These are phyloP conservation scores for Aureobasidium sp. DNA, from an alignment of 2,329 filamentous ascomycete species.

Conservation along the genomic window DNA sequence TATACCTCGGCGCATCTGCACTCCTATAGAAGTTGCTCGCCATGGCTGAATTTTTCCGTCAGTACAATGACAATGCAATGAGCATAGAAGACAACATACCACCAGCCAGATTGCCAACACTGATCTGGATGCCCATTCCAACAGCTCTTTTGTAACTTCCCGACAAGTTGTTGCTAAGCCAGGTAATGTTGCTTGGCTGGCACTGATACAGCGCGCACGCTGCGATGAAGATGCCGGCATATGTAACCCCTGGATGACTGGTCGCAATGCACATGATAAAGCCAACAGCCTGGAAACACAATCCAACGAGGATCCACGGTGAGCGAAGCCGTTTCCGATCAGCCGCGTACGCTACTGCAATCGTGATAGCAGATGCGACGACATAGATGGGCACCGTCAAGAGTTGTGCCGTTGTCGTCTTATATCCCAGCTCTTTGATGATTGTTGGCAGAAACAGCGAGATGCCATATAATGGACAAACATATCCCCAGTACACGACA, in stretches of 20 bases:
- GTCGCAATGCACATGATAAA: slow-evolving; percentile 23
- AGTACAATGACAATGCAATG: background rate
- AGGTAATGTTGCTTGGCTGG: slow-evolving; percentile 34
- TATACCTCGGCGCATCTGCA: slow-evolving; percentile 43
- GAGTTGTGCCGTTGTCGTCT: slow-evolving; percentile 36
- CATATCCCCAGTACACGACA: slow-evolving; percentile 58
- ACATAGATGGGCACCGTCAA: slow-evolving; percentile 42
- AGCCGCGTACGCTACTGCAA: slow-evolving; percentile 22
- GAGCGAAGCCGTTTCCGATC: slow-evolving; percentile 23
- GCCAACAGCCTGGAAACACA: slow-evolving; percentile 22
- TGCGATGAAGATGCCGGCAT: slow-evolving; percentile 27
- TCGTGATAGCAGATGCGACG: slow-evolving; percentile 20
- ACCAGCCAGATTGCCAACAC: slow-evolving; percentile 42
- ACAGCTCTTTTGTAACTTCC: slow-evolving; percentile 49
- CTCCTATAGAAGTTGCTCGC: slow-evolving; percentile 64
- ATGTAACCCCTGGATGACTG: slow-evolving; percentile 21
- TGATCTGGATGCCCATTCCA: slow-evolving; percentile 44
- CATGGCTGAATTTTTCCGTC: slow-evolving; percentile 44
- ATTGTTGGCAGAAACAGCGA: slow-evolving; percentile 34
- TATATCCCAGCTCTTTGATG: slow-evolving; percentile 39
- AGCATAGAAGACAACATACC: slow-evolving; percentile 12
- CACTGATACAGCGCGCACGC: slow-evolving; percentile 21
- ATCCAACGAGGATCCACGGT: slow-evolving; percentile 22
- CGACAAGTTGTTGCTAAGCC: slow-evolving; percentile 48
- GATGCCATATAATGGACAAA: slow-evolving; percentile 41